Conservation (phyloP, 345 rosid genomes). For the Eucalyptus cloeziana region DNA sequence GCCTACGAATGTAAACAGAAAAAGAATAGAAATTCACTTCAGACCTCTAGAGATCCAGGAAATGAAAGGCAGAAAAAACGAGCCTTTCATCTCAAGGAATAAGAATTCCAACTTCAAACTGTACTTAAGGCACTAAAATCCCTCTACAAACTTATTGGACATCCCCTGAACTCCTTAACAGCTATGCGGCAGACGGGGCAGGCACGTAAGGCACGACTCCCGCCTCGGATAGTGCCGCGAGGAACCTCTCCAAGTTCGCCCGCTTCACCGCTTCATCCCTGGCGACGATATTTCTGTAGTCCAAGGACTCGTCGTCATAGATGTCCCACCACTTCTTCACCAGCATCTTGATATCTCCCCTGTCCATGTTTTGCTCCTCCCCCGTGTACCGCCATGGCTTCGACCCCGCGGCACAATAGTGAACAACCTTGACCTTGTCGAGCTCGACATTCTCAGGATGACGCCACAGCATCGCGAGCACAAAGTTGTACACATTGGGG, state of each 20-base stretch:
- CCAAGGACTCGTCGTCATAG: conserved; percentile 29
- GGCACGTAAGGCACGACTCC: background rate
- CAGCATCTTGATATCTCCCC: conserved; percentile 31
- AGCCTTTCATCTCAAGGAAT: background rate
- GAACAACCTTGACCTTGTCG: conserved; percentile 26
- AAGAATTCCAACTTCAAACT: background rate
- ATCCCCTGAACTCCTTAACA: background rate
- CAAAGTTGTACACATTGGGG: conserved; percentile 22
- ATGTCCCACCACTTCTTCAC: conserved; percentile 42
- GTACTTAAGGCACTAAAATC: background rate
- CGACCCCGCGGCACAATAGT: conserved; percentile 43
- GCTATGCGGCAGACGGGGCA: background rate
- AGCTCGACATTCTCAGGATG: conserved; percentile 35
- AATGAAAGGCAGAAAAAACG: background rate
- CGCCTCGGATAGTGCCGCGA: background rate
- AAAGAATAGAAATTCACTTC: background rate
- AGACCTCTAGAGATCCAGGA: background rate
- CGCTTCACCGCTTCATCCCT: background rate
- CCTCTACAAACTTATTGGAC: background rate
- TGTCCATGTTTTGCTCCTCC: conserved; percentile 30
- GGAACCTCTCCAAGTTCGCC: background rate
- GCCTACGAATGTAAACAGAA: background rate
- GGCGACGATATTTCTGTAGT: conserved; percentile 3
- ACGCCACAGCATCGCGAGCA: conserved; percentile 45
- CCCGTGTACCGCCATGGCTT: conserved; percentile 60